phyloP scores from a whole-genome alignment of 2,329 filamentous ascomycete genomes.

The Fusarium sp. region DNA sequence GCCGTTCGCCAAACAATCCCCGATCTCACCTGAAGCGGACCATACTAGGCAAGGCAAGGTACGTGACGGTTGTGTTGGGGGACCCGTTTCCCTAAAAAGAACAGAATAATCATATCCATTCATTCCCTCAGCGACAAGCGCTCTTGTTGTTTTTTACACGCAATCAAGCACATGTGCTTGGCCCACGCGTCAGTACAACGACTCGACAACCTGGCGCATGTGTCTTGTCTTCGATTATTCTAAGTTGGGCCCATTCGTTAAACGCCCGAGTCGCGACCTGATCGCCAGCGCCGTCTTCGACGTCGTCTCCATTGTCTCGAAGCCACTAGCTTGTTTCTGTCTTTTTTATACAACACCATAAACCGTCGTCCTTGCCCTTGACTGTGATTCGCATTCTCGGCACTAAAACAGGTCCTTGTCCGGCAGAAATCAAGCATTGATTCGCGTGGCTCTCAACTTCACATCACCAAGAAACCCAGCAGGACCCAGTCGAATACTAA shows the following conservation, averaged over 20 bases:
- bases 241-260: conserved; percentile 7
- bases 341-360: conserved; percentile 5
- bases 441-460: conserved; percentile 28
- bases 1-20: conserved; percentile 36
- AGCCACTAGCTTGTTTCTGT: conserved; percentile 19
- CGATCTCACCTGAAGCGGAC: conserved; percentile 47
- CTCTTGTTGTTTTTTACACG: conserved; percentile 18
- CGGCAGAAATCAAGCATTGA: conserved; percentile 34
- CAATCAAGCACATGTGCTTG: conserved; percentile 12
- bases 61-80: conserved; percentile 28
- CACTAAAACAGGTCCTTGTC: conserved; percentile 16
- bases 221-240: conserved; percentile 7
- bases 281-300: neutral
- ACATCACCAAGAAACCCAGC: conserved; percentile 25
- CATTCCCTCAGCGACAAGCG: conserved; percentile 22
- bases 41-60: conserved; percentile 38
- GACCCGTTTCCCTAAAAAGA: conserved; percentile 42
- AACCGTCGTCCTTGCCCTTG: conserved; percentile 10
- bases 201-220: conserved; percentile 1
- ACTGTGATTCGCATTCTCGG: conserved; percentile 36
- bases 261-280: conserved; percentile 22
- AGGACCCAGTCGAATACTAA: conserved; percentile 34
- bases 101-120: conserved; percentile 16
- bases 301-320: conserved; percentile 9
- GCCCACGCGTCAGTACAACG: neutral